Base-by-base conservation (phyloP, 305 asterid species). In the Fraxinus nigra region DNA sequence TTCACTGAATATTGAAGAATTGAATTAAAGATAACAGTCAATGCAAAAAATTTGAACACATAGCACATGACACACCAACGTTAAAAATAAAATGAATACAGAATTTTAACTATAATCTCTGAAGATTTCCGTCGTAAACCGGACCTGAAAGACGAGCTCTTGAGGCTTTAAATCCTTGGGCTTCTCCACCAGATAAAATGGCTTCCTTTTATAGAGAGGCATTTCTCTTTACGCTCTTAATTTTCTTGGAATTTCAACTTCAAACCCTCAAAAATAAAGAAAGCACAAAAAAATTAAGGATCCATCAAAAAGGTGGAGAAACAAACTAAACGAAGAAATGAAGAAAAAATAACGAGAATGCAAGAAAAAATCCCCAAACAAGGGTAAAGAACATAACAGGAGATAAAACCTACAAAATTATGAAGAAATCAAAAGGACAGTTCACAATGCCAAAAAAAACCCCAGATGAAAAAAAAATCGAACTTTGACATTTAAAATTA, bases 91-190 rank as follows among this genome's bases (percentile, higher is more conserved):
- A 80, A 82, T 65, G 78, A 34, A 79, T 76, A 78, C 48, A 82
- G 74, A 85, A 80, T 63, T 63, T 84, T 87, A 93, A 98, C 86
- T 84, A 80, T 94, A 96, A 82, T 89, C 90, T 79, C 92, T 88
- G 90, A 94, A 96, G 85, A 96, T 93, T 88, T 96, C 99, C 84
- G 92, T 94, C 35, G 99, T 94, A 84, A 87, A 89, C 59, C 92
- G 92, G 84, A 96, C 87, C 86, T 93, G 97, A 82, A 90, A 96
- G 82, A 94, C 93, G 2, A 87, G 90, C 85, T 92, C 97, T 35
- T 88, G 89, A 32, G 94, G 93, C 90, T 94, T 88, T 81, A 96
- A 85, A 87, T 96, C 98, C 80, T 81, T 88, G 70, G 98, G 98
- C 85, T 86, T 88, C 63, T 85, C 97, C 82, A 85, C 90, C 80